phyloP scores from a whole-genome alignment of 495 filamentous ascomycete species.

The Trichoderma asperelloides region DNA sequence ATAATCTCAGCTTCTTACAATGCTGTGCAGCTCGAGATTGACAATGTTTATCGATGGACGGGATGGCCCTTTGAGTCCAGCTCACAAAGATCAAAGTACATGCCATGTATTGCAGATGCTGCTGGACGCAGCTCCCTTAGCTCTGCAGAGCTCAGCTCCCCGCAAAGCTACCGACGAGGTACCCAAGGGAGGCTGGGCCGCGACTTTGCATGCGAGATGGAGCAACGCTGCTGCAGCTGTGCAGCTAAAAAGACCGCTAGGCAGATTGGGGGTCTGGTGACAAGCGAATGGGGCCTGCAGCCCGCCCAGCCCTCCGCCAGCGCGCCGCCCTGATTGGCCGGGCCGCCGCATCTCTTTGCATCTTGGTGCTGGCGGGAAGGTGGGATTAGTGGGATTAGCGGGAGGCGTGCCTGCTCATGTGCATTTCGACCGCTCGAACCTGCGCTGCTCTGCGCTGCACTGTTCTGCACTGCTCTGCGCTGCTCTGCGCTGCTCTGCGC shows the following conservation, averaged over 20 bases:
- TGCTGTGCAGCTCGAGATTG: too few relatives aligned
- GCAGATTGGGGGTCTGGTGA: constrained; percentile 2
- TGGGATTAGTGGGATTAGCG: background rate
- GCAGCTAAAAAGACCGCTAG: background rate
- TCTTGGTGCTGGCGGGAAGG: background rate
- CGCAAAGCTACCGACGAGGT: background rate
- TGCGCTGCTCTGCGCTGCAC: background rate
- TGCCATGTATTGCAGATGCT: background rate
- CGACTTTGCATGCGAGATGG: background rate
- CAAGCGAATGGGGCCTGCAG: constrained; percentile 3
- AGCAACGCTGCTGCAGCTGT: background rate
- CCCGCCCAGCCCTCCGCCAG: background rate
- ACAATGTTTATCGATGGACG: too few relatives aligned
- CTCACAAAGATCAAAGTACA: too few relatives aligned
- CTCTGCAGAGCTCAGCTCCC: background rate
- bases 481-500: background rate
- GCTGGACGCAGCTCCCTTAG: background rate
- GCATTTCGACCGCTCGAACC: background rate
- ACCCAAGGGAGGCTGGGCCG: background rate
- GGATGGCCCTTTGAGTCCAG: too few relatives aligned
- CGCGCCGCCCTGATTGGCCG: background rate
- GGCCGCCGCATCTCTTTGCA: background rate
- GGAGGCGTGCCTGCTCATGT: background rate
- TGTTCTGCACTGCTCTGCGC: background rate
- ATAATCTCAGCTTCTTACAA: too few relatives aligned